These are phyloP conservation scores for Ormosia emarginata DNA, from an alignment of 306 rosid genomes.

Conservation along the genomic window DNA sequence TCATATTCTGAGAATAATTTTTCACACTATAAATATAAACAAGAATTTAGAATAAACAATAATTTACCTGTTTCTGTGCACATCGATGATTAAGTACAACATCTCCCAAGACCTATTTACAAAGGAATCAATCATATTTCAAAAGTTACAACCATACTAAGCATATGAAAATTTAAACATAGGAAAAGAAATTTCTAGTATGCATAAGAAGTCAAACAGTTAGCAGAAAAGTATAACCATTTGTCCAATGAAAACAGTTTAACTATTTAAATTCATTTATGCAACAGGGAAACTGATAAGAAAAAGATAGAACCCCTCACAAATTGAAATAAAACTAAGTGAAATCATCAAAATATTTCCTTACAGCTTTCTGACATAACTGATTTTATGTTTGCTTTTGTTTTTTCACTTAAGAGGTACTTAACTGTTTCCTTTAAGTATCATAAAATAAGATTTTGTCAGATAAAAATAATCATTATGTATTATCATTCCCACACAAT, in stretches of 20 bases:
- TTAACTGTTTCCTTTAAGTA: neutral
- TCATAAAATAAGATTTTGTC: neutral
- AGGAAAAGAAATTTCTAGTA: neutral
- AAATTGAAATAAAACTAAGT: neutral
- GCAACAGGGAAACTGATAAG: conserved; percentile 12
- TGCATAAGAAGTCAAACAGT: conserved; percentile 1
- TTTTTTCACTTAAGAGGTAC: neutral
- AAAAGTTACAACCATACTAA: neutral
- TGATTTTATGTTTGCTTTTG: neutral
- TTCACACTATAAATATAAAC: neutral
- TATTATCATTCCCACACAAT: neutral
- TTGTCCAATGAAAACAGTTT: neutral
- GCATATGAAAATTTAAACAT: conserved; percentile 2
- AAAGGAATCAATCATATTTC: conserved; percentile 3
- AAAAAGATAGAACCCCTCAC: neutral
- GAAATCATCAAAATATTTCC: neutral
- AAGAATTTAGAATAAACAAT: neutral
- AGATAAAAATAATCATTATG: neutral
- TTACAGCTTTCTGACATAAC: neutral
- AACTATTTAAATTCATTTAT: neutral
- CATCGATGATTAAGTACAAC: conserved; percentile 80
- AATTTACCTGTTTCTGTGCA: conserved; percentile 63
- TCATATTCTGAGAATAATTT: too few relatives aligned
- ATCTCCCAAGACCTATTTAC: conserved; percentile 66
- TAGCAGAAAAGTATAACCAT: neutral